Evolutionary conservation across 371 early-diverging fungal genomes (phyloP).

Genomic region (Saksenaea vasiformis): DNA sequence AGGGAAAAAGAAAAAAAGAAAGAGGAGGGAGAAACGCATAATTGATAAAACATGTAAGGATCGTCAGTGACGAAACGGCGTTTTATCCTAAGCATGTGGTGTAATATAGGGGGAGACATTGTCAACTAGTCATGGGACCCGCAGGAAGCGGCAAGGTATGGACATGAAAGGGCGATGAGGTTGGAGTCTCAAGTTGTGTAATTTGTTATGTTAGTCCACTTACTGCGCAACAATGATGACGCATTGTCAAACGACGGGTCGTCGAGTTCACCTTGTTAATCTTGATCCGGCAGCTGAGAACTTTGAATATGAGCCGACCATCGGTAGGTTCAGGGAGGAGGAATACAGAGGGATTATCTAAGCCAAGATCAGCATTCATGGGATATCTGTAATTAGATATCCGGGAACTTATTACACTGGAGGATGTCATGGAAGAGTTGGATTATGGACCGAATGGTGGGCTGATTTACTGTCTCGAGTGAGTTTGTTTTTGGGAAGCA

Average conservation of each 20-base stretch:
- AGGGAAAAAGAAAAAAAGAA: not conserved
- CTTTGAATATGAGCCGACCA: constrained; percentile 90
- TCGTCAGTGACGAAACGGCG: not conserved
- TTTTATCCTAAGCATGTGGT: not conserved
- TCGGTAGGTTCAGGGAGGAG: constrained; percentile 48
- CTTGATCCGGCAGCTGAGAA: constrained; percentile 98
- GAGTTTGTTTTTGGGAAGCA: constrained; percentile 12
- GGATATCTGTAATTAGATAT: constrained; percentile 66
- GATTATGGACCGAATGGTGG: constrained; percentile 99
- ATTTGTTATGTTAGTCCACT: constrained; percentile 87
- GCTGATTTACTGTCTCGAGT: constrained; percentile 95
- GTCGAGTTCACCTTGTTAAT: constrained; percentile 93
- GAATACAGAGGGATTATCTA: not conserved
- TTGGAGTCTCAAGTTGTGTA: constrained; percentile 2
- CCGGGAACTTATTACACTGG: constrained; percentile 92
- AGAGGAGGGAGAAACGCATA: not conserved
- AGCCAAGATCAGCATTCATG: not conserved
- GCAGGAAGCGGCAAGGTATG: constrained; percentile 93
- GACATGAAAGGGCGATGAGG: not conserved
- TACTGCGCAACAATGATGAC: constrained; percentile 94
- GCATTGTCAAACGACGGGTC: constrained; percentile 81
- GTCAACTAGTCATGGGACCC: constrained; percentile 98
- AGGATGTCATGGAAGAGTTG: constrained; percentile 98
- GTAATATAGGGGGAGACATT: constrained; percentile 74
- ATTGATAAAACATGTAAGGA: not conserved